phyloP scores from a whole-genome alignment of 148 eudicot species.

The Amaranthus hypochondriacus region DNA sequence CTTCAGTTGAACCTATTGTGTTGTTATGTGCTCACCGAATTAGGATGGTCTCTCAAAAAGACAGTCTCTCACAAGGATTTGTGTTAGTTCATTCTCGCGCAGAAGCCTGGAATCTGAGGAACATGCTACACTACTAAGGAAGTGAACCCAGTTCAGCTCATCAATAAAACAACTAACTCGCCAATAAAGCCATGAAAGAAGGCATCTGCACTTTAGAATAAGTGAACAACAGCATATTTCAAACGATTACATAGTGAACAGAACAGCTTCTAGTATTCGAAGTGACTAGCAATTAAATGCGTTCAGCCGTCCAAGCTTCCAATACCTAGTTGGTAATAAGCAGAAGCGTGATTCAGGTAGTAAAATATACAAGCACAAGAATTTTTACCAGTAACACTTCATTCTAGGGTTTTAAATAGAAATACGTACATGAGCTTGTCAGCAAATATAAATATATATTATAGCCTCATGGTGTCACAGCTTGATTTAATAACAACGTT shows the following conservation, averaged over 20 bases:
- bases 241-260: neutral
- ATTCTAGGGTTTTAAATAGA: conserved; percentile 16
- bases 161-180: neutral
- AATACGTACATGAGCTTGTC: conserved; percentile 21
- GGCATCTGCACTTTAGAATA: neutral
- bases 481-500: conserved; percentile 1
- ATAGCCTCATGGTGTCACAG: neutral
- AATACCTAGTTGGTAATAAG: conserved; percentile 16
- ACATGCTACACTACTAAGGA: too few relatives aligned
- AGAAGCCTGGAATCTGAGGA: too few relatives aligned
- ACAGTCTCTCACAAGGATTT: too few relatives aligned
- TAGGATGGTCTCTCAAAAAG: too few relatives aligned
- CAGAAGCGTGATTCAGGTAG: conserved; percentile 1
- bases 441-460: neutral
- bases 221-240: neutral
- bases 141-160: too few relatives aligned
- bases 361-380: conserved; percentile 23
- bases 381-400: conserved; percentile 14
- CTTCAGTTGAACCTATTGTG: too few relatives aligned
- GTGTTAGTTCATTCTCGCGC: too few relatives aligned
- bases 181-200: neutral
- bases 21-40: too few relatives aligned
- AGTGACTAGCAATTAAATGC: conserved; percentile 7
- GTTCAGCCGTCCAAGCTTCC: neutral
- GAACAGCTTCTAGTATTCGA: conserved; percentile 2